These are phyloP conservation scores for Aureobasidium sp. DNA, from an alignment of 2,329 filamentous ascomycete genomes.

Conservation along the genomic window DNA sequence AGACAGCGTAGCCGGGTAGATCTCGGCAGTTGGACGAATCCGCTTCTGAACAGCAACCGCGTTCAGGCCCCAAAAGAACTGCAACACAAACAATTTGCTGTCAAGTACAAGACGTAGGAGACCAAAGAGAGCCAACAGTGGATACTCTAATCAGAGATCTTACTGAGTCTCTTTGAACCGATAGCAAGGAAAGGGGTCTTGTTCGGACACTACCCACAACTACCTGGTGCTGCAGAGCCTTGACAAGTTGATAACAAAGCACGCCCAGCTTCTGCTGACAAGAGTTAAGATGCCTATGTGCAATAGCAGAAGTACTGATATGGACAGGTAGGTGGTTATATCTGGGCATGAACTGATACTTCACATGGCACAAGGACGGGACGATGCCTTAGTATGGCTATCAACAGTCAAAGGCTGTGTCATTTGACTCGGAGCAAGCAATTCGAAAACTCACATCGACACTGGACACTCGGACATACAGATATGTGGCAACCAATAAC, in stretches of 20 bases:
- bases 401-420: not conserved
- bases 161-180: no score
- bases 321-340: not conserved
- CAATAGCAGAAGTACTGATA: not conserved
- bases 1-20: not conserved
- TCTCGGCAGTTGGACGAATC: not conserved
- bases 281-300: not conserved
- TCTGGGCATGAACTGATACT: not conserved
- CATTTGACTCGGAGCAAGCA: not conserved
- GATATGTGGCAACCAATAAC: not conserved
- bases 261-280: not conserved
- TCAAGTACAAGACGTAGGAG: not conserved
- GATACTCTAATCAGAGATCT: not conserved
- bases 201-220: not conserved
- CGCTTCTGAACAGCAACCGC: not conserved
- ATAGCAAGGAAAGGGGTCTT: not conserved
- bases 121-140: not conserved
- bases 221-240: not conserved
- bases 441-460: not conserved
- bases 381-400: not conserved
- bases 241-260: not conserved
- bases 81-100: not conserved
- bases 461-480: not conserved
- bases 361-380: not conserved
- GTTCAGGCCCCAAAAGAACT: not conserved